Evolutionary conservation across 768 basidiomycete species (phyloP), one percentile per base, ranked within the genome.

Genomic region (Lentinus brumalis): DNA sequence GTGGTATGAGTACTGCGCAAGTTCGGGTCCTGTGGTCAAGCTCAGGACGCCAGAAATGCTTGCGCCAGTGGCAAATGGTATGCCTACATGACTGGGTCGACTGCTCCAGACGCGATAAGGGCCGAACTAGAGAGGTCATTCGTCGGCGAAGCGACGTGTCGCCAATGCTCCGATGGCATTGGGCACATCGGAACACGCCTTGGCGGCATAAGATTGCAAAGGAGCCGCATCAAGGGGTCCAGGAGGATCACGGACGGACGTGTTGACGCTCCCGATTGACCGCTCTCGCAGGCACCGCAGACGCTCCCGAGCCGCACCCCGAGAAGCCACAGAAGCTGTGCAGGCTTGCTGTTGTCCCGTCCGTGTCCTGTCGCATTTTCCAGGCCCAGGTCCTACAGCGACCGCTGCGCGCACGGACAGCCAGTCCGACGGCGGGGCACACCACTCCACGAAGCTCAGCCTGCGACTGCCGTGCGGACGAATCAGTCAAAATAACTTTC

Each of bases 401-500:
- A 18, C 46, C 26, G 46, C 46, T 35, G 35, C 35, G 11, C 7
- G 35, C 11, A 11, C 35, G 35, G 35, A 35, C 35, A 35, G 35
- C 21, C 35, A 35, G 35, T 7, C 35, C 35, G 35, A 35, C 35
- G 11, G 35, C 35, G 35, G 35, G 35, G 35, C 11, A 35, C 35
- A 6, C 35, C 44, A 16, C 7, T 45, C 44, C 9, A 26, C 9
- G 44, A 45, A 45, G 44, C 44, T n/a, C 44, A 26, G 59, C 50
- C 54, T 56, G 51, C 50, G 40, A 42, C 31, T 16, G 21, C 50
- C 61, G 51, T 57, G 56, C 26, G 50, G 49, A 55, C 50, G 50
- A 41, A 62, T 62, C 61, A 62, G 56, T 62, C 61, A 57, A 54
- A 62, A 58, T 57, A 62, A 39, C 61, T 61, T 38, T 61, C 56